Evolutionary conservation across 345 rosid genomes (phyloP).

Genomic region (Populus euphratica): DNA sequence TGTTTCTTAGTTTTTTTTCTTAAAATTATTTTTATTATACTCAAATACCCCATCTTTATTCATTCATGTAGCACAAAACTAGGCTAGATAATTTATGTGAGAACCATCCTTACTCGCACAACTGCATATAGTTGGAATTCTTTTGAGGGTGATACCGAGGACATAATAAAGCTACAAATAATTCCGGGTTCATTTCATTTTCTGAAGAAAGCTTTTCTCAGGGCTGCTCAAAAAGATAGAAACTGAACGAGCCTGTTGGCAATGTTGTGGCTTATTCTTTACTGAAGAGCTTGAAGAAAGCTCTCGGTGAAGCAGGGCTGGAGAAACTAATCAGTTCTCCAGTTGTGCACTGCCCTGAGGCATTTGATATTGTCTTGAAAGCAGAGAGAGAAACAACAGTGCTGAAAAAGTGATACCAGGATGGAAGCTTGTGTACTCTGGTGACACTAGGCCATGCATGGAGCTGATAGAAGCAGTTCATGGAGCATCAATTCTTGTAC

Average conservation of each 20-base stretch:
- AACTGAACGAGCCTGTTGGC: conserved; percentile 40
- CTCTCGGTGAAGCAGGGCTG: conserved; percentile 60
- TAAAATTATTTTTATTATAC: too few species aligned
- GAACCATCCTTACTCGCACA: too few species aligned
- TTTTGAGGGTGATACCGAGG: conserved; percentile 24
- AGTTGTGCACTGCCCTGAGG: conserved; percentile 88
- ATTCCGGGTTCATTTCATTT: conserved; percentile 41
- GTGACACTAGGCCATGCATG: conserved; percentile 89
- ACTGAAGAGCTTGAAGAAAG: conserved; percentile 50
- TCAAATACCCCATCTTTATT: too few species aligned
- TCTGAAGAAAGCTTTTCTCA: conserved; percentile 65
- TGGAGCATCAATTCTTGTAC: conserved; percentile 80
- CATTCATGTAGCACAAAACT: too few species aligned
- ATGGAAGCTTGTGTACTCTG: conserved; percentile 91
- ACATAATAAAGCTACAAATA: conserved; percentile 1
- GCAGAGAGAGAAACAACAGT: conserved; percentile 63
- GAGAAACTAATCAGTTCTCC: conserved; percentile 71
- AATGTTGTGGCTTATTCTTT: conserved; percentile 32
- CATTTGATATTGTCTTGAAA: conserved; percentile 65
- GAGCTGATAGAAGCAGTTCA: conserved; percentile 60
- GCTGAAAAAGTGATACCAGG: conserved; percentile 68
- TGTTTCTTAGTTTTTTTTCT: too few species aligned
- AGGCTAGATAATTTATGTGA: too few species aligned
- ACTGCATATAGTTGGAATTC: conserved; percentile 26
- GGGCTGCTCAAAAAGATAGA: conserved; percentile 53